A percentile compares a stretch with the other conserved stretches of the same genome.
Evolutionary conservation across 306 rosid species (phyloP).

Genomic region (Dalbergia cultrata): DNA sequence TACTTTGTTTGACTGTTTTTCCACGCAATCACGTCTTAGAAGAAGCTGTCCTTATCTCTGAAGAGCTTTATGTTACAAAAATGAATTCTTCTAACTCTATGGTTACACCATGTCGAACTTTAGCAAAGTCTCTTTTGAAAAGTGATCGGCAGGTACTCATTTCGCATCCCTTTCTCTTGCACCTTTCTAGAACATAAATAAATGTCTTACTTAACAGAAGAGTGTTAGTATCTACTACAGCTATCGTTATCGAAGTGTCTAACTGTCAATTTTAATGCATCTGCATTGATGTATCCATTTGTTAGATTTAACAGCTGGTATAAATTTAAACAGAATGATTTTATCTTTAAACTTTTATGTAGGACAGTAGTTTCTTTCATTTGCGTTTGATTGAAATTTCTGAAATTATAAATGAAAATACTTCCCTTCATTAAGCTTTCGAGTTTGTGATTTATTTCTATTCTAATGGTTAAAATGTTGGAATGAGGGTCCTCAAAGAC

Average conservation of each 20-base stretch:
- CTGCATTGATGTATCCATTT: slow-evolving; percentile 26
- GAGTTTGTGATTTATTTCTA: slow-evolving; percentile 25
- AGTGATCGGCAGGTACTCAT: slow-evolving; percentile 82
- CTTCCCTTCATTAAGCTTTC: slow-evolving; percentile 5
- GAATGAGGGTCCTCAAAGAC: neutral
- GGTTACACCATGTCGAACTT: slow-evolving; percentile 83
- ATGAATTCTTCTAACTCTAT: slow-evolving; percentile 59
- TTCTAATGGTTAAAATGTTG: neutral
- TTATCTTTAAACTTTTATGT: slow-evolving; percentile 28
- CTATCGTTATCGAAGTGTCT: neutral
- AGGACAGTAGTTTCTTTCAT: neutral
- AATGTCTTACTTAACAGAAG: neutral
- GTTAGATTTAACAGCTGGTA: slow-evolving; percentile 20
- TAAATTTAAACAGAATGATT: slow-evolving; percentile 31
- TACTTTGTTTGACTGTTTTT: slow-evolving; percentile 80
- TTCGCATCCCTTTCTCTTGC: slow-evolving; percentile 24
- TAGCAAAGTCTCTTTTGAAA: slow-evolving; percentile 86
- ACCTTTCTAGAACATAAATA: slow-evolving; percentile 3
- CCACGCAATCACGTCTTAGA: slow-evolving; percentile 84
- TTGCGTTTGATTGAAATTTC: neutral
- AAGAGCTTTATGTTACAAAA: slow-evolving; percentile 75
- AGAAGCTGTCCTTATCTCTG: slow-evolving; percentile 86
- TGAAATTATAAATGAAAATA: slow-evolving; percentile 21
- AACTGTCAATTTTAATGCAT: slow-evolving; percentile 4
- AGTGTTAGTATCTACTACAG: slow-evolving; percentile 3